Evolutionary conservation across 305 asterid species (phyloP).

Genomic region (Lippia alba): DNA sequence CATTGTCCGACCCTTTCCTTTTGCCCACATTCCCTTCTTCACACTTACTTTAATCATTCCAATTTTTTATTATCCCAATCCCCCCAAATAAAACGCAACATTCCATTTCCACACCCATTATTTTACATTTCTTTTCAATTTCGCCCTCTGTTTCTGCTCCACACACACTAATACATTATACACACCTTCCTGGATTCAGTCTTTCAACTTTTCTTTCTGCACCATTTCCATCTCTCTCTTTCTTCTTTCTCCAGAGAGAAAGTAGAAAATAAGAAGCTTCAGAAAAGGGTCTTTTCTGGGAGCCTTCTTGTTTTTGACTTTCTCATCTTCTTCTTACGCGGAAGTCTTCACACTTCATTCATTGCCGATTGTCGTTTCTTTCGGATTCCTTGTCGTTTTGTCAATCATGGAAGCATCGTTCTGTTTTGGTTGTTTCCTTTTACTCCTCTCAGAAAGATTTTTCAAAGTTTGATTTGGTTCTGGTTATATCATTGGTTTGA

Average conservation of each 20-base stretch:
- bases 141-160: constrained; percentile 38
- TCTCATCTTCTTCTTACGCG: neutral
- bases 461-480: constrained; percentile 9
- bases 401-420: constrained; percentile 21
- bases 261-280: neutral
- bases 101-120: constrained; percentile 18
- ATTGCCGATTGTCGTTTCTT: constrained; percentile 34
- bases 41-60: constrained; percentile 20
- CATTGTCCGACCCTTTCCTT: constrained; percentile 48
- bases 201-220: constrained; percentile 26
- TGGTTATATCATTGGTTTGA: constrained; percentile 29
- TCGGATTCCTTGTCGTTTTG: constrained; percentile 27
- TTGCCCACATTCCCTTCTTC: constrained; percentile 28
- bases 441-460: constrained; percentile 19
- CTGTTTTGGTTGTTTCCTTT: constrained; percentile 13
- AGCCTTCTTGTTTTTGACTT: constrained; percentile 34
- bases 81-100: constrained; percentile 27
- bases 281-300: constrained; percentile 25
- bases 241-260: neutral
- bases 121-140: neutral
- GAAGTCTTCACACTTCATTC: constrained; percentile 25
- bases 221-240: constrained; percentile 19
- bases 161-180: constrained; percentile 33
- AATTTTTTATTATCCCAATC: neutral
- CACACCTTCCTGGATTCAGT: constrained; percentile 23